phyloP scores from a whole-genome alignment of 164 flowering plant species.

The Pachysandra terminalis region DNA sequence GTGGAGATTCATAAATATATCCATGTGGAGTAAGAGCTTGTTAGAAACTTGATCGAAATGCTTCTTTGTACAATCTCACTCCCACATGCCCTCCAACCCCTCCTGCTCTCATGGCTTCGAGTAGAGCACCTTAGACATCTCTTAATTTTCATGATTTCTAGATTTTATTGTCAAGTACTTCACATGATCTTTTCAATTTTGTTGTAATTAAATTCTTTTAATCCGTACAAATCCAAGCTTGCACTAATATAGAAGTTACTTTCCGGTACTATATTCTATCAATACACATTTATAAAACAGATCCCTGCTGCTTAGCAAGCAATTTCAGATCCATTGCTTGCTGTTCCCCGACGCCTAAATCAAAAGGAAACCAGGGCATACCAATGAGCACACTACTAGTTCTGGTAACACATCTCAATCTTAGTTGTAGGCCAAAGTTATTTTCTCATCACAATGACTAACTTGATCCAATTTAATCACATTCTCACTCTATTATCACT shows the following conservation, averaged over 20 bases:
- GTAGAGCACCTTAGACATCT: background rate
- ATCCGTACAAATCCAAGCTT: background rate
- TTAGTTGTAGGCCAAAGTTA: too few species aligned
- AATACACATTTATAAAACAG: too few species aligned
- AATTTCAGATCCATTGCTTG: too few species aligned
- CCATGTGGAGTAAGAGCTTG: background rate
- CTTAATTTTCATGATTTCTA: too few species aligned
- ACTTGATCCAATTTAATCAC: background rate
- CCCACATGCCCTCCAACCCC: background rate
- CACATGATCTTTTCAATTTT: too few species aligned
- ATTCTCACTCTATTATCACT: too few species aligned
- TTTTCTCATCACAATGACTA: background rate
- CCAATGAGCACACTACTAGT: too few species aligned
- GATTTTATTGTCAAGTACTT: too few species aligned
- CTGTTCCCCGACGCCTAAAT: too few species aligned
- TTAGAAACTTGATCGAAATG: background rate
- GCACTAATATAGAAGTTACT: background rate
- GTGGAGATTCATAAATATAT: background rate
- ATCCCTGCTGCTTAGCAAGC: too few species aligned
- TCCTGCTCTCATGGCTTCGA: background rate
- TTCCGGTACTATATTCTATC: background rate
- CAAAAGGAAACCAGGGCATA: too few species aligned
- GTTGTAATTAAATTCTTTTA: background rate
- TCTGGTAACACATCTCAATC: too few species aligned
- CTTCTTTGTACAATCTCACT: background rate